Evolutionary conservation across 129 eudicot species (phyloP).

Genomic region (Logfia minima): DNA sequence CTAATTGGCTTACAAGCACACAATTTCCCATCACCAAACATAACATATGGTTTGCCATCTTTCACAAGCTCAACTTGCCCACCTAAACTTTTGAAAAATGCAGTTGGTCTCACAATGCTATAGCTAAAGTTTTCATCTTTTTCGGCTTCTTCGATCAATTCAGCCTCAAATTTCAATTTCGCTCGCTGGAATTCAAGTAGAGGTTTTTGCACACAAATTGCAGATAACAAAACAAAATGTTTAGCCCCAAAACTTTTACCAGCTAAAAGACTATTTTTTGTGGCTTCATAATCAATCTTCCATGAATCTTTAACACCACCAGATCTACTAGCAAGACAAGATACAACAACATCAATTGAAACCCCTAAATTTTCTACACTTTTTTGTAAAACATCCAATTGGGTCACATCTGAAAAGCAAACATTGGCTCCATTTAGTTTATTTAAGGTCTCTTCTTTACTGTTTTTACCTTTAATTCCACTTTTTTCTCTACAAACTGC

Average conservation of each 20-base stretch:
- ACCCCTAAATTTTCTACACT: slow-evolving; percentile 63
- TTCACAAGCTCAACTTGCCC: slow-evolving; percentile 92
- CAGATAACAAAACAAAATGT: slow-evolving; percentile 84
- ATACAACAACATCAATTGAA: slow-evolving; percentile 79
- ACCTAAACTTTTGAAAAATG: slow-evolving; percentile 90
- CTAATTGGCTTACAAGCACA: slow-evolving; percentile 98
- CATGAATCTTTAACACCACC: slow-evolving; percentile 97
- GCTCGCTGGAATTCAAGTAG: slow-evolving; percentile 93
- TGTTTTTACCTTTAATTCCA: slow-evolving; percentile 67
- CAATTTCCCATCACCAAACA: slow-evolving; percentile 93
- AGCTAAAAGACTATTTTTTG: slow-evolving; percentile 78
- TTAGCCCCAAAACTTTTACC: slow-evolving; percentile 71
- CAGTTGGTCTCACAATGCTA: slow-evolving; percentile 91
- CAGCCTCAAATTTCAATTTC: slow-evolving; percentile 84
- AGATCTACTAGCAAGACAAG: slow-evolving; percentile 82
- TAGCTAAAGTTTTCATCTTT: slow-evolving; percentile 54
- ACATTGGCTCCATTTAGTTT: slow-evolving; percentile 74
- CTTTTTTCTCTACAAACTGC: slow-evolving; percentile 88
- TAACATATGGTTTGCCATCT: slow-evolving; percentile 95
- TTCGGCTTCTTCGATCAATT: slow-evolving; percentile 63
- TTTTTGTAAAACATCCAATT: slow-evolving; percentile 52
- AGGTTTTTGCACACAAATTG: slow-evolving; percentile 96
- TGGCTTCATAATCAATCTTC: slow-evolving; percentile 87
- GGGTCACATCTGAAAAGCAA: slow-evolving; percentile 87
- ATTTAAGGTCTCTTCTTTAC: slow-evolving; percentile 64